Percentiles rank a stretch among this genome's conserved stretches.
Evolutionary conservation across 768 basidiomycete species (phyloP).

Genomic region (Lactarius quietus): DNA sequence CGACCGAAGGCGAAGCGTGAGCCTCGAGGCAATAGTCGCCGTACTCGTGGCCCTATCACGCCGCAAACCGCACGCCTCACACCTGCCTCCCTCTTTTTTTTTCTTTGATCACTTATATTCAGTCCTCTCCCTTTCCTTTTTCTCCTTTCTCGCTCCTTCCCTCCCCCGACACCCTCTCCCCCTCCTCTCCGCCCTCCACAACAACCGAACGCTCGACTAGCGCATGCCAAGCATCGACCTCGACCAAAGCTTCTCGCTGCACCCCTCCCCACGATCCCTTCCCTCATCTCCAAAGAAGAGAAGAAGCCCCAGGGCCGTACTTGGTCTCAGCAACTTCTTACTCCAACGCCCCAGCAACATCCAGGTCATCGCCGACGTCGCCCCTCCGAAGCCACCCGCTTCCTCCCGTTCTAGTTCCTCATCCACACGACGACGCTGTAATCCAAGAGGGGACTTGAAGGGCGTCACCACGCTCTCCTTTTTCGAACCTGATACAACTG

Average conservation of each 20-base stretch:
- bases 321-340: slow-evolving; percentile 41
- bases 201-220: slow-evolving; percentile 30
- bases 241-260: slow-evolving; percentile 33
- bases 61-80: slow-evolving; percentile 33
- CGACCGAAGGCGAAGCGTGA: slow-evolving; percentile 27
- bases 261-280: slow-evolving; percentile 32
- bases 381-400: slow-evolving; percentile 32
- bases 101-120: slow-evolving; percentile 23
- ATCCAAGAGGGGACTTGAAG: slow-evolving; percentile 37
- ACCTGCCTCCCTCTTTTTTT: slow-evolving; percentile 29
- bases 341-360: slow-evolving; percentile 31
- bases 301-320: slow-evolving; percentile 48
- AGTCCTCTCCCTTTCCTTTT: slow-evolving; percentile 24
- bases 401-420: slow-evolving; percentile 40
- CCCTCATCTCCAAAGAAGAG: slow-evolving; percentile 32
- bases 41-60: slow-evolving; percentile 38
- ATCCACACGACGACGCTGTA: slow-evolving; percentile 37
- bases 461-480: slow-evolving; percentile 42
- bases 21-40: slow-evolving; percentile 22
- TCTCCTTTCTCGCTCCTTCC: slow-evolving; percentile 28
- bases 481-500: slow-evolving; percentile 38
- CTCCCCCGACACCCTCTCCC: slow-evolving; percentile 29
- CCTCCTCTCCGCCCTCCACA: slow-evolving; percentile 28
- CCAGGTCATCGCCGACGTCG: slow-evolving; percentile 30
- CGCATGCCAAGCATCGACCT: slow-evolving; percentile 44